Percentiles rank a stretch among this genome's conserved stretches.
phyloP scores from a whole-genome alignment of 805 yeast species.

The Starmerella etchellsii region DNA sequence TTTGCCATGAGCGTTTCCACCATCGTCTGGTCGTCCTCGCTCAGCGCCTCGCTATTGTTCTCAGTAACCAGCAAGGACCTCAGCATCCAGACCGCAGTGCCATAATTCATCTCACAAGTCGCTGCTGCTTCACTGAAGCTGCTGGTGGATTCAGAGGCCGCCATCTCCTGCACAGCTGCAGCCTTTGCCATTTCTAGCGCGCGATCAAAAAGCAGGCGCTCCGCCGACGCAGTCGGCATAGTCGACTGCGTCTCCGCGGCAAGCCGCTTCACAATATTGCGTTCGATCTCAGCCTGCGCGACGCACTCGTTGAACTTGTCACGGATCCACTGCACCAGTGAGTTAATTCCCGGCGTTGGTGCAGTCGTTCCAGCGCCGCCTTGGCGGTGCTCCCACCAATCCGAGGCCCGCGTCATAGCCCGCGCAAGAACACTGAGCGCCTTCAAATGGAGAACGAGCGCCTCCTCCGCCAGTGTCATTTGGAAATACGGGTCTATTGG shows the following conservation, averaged over 20 bases:
- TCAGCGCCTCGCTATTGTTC: constrained; percentile 33
- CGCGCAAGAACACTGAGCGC: constrained; percentile 67
- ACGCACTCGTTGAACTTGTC: constrained; percentile 78
- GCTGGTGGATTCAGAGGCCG: constrained; percentile 44
- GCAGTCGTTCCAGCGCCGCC: neutral
- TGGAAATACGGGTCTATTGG: constrained; percentile 13
- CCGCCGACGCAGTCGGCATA: constrained; percentile 39
- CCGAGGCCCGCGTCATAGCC: constrained; percentile 75
- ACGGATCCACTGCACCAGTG: constrained; percentile 80
- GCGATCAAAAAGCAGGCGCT: constrained; percentile 77
- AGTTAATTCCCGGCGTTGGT: constrained; percentile 21
- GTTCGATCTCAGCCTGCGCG: constrained; percentile 74
- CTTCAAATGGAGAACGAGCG: constrained; percentile 73
- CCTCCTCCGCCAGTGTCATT: constrained; percentile 51
- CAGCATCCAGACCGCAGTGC: constrained; percentile 91
- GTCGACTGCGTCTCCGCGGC: constrained; percentile 16
- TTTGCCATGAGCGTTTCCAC: constrained; percentile 72
- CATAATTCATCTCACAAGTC: constrained; percentile 70
- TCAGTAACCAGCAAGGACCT: constrained; percentile 61
- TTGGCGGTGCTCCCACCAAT: constrained; percentile 61
- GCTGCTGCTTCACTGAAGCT: constrained; percentile 4
- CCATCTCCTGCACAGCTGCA: constrained; percentile 78
- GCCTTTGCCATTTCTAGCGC: constrained; percentile 85
- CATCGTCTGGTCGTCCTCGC: constrained; percentile 57
- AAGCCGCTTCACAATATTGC: constrained; percentile 30